Conservation (phyloP, 257 asterid species). For the Catharanthus roseus region DNA sequence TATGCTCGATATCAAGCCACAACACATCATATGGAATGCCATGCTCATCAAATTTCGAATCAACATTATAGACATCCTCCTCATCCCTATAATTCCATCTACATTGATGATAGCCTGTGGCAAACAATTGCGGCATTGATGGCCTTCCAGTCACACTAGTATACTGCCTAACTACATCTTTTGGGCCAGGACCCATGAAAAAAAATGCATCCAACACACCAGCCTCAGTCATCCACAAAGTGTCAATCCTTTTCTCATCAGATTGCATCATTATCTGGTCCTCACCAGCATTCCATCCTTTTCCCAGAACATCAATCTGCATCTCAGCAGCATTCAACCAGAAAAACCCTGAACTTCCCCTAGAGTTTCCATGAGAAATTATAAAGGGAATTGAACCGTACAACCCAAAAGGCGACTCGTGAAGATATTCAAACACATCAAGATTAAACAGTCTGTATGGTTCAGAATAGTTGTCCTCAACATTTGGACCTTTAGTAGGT, state of each 20-base stretch:
- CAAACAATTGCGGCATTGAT: slow-evolving; percentile 87
- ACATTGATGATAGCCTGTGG: slow-evolving; percentile 92
- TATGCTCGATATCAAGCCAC: slow-evolving; percentile 99
- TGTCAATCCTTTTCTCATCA: slow-evolving; percentile 72
- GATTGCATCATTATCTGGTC: slow-evolving; percentile 56
- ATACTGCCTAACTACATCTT: slow-evolving; percentile 90
- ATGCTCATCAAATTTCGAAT: slow-evolving; percentile 81
- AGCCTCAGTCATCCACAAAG: slow-evolving; percentile 97
- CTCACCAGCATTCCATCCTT: slow-evolving; percentile 66
- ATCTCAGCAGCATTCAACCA: slow-evolving; percentile 99
- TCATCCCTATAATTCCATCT: slow-evolving; percentile 99
- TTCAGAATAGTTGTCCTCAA: slow-evolving; percentile 64
- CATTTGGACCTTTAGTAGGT: slow-evolving; percentile 81
- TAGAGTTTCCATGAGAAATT: slow-evolving; percentile 76
- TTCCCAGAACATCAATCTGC: slow-evolving; percentile 93
- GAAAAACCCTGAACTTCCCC: slow-evolving; percentile 90
- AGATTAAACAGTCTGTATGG: slow-evolving; percentile 92
- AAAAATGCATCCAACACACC: slow-evolving; percentile 91
- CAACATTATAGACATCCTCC: slow-evolving; percentile 82
- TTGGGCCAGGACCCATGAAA: slow-evolving; percentile 85
- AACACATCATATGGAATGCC: slow-evolving; percentile 94
- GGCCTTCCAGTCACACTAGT: slow-evolving; percentile 77
- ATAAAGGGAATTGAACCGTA: slow-evolving; percentile 89
- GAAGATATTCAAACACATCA: slow-evolving; percentile 81
- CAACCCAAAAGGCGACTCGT: slow-evolving; percentile 91